Evolutionary conservation across 78 protist species (phyloP), one percentile per base, ranked within the genome.

Genomic region (Isochrysis galbana): DNA sequence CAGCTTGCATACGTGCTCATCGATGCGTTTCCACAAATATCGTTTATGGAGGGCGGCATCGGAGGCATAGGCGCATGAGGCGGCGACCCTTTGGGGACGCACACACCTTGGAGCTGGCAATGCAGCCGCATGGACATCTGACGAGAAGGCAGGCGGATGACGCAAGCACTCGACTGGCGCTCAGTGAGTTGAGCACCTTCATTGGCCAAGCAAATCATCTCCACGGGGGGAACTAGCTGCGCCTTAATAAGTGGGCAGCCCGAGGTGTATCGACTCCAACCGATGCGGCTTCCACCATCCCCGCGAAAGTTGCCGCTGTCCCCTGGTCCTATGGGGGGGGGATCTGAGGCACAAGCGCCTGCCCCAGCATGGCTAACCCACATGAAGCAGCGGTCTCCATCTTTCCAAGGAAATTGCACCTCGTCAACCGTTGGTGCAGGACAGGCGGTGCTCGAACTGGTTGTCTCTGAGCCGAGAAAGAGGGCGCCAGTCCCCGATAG

Each of bases 91-190:
- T 3, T 3, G 4, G 4, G 7, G 74, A 11, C 36, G 74, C 74
- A 67, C 74, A 29, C 74, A n/a, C 74, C 74, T n/a, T 67, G 36
- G 38, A 67, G 74, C 74, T 67, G 74, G 74, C 74, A 67, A n/a
- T 3, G 3, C 32, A 67, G 32, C 38, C 74, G 17, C 38, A 67
- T 17, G 36, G 74, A 26, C 38, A 67, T 23, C 32, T 11, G 5
- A 23, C 32, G 36, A n/a, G 4, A 23, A n/a, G 36, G 36, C 32
- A 67, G 17, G 38, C 17, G 74, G 36, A 26, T 11, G 36, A 26
- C 36, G 4, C 36, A 26, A 10, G 32, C 11, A 10, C 11, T 4
- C 32, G 32, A 26, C 32, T 23, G 38, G 74, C 74, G 32, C 32
- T 23, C 32, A 23, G 32, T 10, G 74, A 26, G 36, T 10, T 23